Evolutionary conservation across 345 rosid genomes (phyloP).

Genomic region (Populus alba): DNA sequence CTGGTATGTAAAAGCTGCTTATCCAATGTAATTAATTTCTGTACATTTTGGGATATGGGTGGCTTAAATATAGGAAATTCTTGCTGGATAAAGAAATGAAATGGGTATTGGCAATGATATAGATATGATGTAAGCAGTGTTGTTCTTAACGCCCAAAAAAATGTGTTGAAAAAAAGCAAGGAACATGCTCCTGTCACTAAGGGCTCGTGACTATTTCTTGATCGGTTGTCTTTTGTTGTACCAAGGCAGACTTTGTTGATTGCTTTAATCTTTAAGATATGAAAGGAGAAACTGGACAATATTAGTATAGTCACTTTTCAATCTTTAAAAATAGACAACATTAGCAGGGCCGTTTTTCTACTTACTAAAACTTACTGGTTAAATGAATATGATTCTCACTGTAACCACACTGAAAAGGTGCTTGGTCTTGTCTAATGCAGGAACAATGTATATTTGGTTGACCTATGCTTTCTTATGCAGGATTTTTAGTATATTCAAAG

Average conservation of each 20-base stretch:
- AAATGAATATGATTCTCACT: too few species aligned
- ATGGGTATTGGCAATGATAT: too few species aligned
- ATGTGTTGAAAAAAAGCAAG: not conserved
- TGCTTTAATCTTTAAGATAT: not conserved
- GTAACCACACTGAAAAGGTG: too few species aligned
- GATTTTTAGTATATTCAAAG: not conserved
- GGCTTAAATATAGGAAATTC: not conserved
- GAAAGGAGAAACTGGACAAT: too few species aligned
- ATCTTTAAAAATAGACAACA: too few species aligned
- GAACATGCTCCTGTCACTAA: not conserved
- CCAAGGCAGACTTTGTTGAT: not conserved
- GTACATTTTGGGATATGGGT: not conserved
- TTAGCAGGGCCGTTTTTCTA: too few species aligned
- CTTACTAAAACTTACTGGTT: too few species aligned
- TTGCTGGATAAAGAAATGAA: too few species aligned
- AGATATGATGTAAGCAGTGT: not conserved
- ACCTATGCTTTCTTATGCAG: not conserved
- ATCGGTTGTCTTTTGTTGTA: not conserved
- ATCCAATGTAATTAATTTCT: not conserved
- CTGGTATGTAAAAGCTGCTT: constrained; percentile 47
- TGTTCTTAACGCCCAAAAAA: not conserved
- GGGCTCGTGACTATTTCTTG: not conserved
- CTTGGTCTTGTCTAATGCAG: not conserved
- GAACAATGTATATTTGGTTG: not conserved
- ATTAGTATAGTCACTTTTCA: not conserved